Evolutionary conservation across 176 grass and related monocot genomes (phyloP).

Genomic region (Alopecurus myosuroides): DNA sequence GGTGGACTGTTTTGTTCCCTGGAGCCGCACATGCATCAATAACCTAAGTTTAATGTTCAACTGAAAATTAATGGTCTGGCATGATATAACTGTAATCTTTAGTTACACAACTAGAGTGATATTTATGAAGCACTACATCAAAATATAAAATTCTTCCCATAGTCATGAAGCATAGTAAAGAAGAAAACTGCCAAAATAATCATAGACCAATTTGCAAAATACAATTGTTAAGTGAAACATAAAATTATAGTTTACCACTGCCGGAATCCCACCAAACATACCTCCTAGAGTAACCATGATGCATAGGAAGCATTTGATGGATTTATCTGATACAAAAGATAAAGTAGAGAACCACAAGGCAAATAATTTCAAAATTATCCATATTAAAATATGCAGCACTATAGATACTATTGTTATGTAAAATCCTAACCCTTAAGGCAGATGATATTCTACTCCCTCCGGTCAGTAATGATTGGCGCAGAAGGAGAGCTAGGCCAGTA

Average conservation of each 20-base stretch:
- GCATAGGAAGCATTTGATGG: background rate
- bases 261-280: background rate
- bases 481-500: too few species aligned
- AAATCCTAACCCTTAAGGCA: background rate
- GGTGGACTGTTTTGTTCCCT: constrained; percentile 95
- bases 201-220: background rate
- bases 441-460: too few species aligned
- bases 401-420: background rate
- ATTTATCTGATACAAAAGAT: background rate
- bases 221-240: background rate
- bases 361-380: background rate
- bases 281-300: background rate
- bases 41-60: constrained; percentile 69
- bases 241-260: background rate
- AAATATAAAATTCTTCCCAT: background rate
- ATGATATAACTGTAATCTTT: background rate
- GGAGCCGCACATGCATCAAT: constrained; percentile 99
- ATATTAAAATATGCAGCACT: background rate
- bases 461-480: too few species aligned
- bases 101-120: background rate
- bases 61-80: constrained; percentile 21
- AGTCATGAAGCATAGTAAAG: background rate
- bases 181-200: background rate
- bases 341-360: background rate
- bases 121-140: background rate